Evolutionary conservation across 148 eudicot genomes (phyloP).

Genomic region (Chenopodium berlandieri): DNA sequence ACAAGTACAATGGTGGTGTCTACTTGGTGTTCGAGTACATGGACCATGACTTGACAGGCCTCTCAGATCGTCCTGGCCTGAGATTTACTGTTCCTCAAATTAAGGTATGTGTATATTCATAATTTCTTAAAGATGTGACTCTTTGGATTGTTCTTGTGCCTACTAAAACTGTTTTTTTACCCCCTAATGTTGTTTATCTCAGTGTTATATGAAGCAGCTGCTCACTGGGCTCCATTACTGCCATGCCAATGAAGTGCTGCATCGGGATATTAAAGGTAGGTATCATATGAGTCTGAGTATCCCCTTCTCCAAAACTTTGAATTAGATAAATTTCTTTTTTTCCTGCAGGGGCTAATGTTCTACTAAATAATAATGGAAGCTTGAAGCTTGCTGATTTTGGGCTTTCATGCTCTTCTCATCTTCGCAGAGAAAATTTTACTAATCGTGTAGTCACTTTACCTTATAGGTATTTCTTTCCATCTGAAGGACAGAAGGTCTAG

Average conservation of each 20-base stretch:
- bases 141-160: not conserved
- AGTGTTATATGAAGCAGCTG: slow-evolving; percentile 85
- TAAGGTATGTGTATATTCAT: slow-evolving; percentile 12
- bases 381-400: slow-evolving; percentile 90
- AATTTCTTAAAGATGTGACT: not conserved
- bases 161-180: slow-evolving; percentile 4
- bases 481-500: not conserved
- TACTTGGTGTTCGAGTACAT: slow-evolving; percentile 92
- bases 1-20: slow-evolving; percentile 70
- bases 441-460: slow-evolving; percentile 34
- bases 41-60: slow-evolving; percentile 86
- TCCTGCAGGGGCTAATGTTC: slow-evolving; percentile 68
- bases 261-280: slow-evolving; percentile 76
- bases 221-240: slow-evolving; percentile 77
- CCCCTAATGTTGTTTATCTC: not conserved
- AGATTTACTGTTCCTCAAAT: slow-evolving; percentile 39
- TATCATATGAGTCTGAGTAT: not conserved
- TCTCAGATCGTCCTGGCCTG: slow-evolving; percentile 61
- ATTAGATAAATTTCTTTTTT: not conserved
- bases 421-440: slow-evolving; percentile 13
- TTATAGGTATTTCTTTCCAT: slow-evolving; percentile 20
- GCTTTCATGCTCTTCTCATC: slow-evolving; percentile 51
- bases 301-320: not conserved
- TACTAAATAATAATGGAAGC: slow-evolving; percentile 77
- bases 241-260: slow-evolving; percentile 78